Base-by-base conservation (phyloP, 2,329 filamentous ascomycete genomes). In the Colletotrichum kahawae region DNA sequence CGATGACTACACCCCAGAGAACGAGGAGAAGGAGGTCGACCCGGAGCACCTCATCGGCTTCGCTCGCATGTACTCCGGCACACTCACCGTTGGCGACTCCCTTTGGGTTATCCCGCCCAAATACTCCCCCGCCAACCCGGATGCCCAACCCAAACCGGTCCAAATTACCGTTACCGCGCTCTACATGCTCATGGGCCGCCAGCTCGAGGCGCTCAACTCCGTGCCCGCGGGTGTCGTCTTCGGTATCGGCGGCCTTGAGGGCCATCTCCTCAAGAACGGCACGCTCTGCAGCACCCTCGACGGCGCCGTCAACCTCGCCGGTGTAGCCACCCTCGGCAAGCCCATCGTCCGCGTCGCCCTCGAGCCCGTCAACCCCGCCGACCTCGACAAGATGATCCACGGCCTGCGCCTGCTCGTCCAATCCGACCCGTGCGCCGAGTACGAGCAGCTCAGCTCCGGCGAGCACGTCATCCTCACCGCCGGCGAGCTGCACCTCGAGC, bases 151-250 rank as follows among this genome's bases (percentile, higher is more conserved):
- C 0, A 91, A 93, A 77, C 95, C 96, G 0, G 90, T 94, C 78
- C 95, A 96, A 81, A 93, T 98, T 48, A 96, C 92, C 1, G 92
- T 99, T 66, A 96, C 93, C 18, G 95, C 95, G 3, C 88, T 99
- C 4, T 99, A 99, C 84, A 93, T 99, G 82, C 92, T 99, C 69
- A 99, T 99, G 97, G 97, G 97, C 34, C 91, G 96, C 74, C 94
- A 94, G 74, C 87, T 99, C 6, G 96, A 98, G 81, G 90, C 93
- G 2, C 90, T 99, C 0, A 90, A 92, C 18, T 94, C 93, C 0
- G 96, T 98, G 0, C 96, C 96, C 7, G 96, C 97, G 1, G 97
- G 97, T 57, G 96, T 98, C 9, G 94, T 99, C 6, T 98, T 99
- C 81, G 97, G 97, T 29, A 97, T 99, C 70, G 95, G 93, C 36